Evolutionary conservation across 1,284 basidiomycete genomes (phyloP).

Genomic region (Rhodofomes roseus): DNA sequence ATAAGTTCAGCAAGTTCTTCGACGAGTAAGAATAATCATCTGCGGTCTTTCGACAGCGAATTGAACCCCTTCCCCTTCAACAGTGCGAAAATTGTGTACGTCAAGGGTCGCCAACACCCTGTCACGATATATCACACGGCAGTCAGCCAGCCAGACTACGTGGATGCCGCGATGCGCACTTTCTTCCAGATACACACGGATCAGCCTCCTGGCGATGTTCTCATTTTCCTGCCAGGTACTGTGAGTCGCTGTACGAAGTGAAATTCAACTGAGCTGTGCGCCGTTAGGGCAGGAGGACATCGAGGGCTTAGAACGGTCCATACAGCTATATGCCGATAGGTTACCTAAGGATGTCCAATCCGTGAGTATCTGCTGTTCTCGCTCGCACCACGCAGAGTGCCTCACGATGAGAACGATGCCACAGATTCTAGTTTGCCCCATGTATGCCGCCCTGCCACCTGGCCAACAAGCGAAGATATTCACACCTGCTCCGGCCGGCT

Average conservation of each 20-base stretch:
- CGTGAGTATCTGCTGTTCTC: conserved; percentile 35
- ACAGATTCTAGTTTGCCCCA: conserved; percentile 71
- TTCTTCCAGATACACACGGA: conserved; percentile 90
- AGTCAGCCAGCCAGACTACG: conserved; percentile 78
- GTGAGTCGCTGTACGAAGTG: conserved; percentile 6
- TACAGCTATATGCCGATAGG: conserved; percentile 62
- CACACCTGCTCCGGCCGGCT: conserved; percentile 59
- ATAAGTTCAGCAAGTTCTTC: conserved; percentile 91
- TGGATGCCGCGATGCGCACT: conserved; percentile 86
- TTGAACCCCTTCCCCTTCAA: conserved; percentile 1
- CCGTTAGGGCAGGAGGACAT: conserved; percentile 90
- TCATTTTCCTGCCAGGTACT: conserved; percentile 88
- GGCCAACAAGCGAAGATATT: conserved; percentile 82
- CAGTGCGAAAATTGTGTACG: conserved; percentile 84
- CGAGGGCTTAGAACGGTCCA: conserved; percentile 77
- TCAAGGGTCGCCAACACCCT: conserved; percentile 92
- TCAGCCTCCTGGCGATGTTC: conserved; percentile 80
- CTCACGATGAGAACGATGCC: conserved; percentile 6
- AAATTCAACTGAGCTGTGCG: background rate
- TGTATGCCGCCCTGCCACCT: conserved; percentile 84
- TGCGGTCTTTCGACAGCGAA: background rate
- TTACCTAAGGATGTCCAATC: conserved; percentile 52
- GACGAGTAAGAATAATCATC: conserved; percentile 47
- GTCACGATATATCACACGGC: conserved; percentile 79
- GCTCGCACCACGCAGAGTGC: background rate